Conservation (phyloP, 1,284 basidiomycete species). For the Puccinia horiana region DNA sequence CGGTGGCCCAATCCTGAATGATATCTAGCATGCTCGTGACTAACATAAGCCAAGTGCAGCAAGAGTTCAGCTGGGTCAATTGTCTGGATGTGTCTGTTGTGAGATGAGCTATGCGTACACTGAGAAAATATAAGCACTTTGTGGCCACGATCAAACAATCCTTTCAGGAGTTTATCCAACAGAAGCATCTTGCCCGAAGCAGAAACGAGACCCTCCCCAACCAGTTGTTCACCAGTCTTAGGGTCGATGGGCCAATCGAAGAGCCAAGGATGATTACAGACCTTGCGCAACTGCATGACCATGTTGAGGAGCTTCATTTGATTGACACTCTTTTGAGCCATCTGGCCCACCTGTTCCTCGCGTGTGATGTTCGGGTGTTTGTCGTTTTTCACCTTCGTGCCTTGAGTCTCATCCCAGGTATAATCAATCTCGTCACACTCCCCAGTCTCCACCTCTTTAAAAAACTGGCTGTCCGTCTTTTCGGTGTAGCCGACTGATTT, state of each 20-base stretch:
- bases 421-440: conserved; percentile 38
- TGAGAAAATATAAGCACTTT: conserved; percentile 91
- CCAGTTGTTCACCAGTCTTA: conserved; percentile 49
- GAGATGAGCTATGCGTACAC: conserved; percentile 58
- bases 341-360: background rate
- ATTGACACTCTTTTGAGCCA: conserved; percentile 75
- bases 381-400: background rate
- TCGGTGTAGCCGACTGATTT: conserved; percentile 36
- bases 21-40: conserved; percentile 92
- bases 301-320: conserved; percentile 89
- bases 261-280: conserved; percentile 89
- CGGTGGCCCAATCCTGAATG: conserved; percentile 84
- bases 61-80: conserved; percentile 32
- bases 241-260: conserved; percentile 82
- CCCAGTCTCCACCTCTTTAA: conserved; percentile 40
- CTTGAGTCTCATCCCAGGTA: conserved; percentile 8
- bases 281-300: conserved; percentile 85
- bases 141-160: conserved; percentile 77
- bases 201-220: conserved; percentile 72
- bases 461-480: conserved; percentile 40
- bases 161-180: conserved; percentile 80
- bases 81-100: background rate
- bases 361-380: background rate
- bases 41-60: no score
- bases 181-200: conserved; percentile 96